These are phyloP conservation scores for Fusarium hostae DNA, from an alignment of 2,329 filamentous ascomycete genomes.

Conservation along the genomic window DNA sequence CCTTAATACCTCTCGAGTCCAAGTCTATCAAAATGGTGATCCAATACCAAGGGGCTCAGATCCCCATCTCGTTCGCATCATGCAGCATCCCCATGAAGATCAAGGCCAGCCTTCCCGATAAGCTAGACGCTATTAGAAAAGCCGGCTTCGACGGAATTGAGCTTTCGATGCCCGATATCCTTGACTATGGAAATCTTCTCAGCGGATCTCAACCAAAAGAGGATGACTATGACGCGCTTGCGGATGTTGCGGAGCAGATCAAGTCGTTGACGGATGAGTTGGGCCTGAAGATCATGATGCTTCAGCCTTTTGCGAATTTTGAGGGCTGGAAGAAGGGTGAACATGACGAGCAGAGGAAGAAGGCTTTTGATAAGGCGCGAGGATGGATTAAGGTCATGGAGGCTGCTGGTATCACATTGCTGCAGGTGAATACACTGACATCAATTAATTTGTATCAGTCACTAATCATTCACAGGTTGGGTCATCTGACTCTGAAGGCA, in stretches of 20 bases:
- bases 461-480: constrained; percentile 57
- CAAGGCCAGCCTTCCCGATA: constrained; percentile 65
- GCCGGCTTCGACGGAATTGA: constrained; percentile 77
- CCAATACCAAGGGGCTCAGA: neutral
- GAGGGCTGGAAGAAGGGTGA: constrained; percentile 73
- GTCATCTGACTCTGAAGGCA: constrained; percentile 71
- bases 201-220: constrained; percentile 62
- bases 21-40: constrained; percentile 6
- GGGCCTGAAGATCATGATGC: constrained; percentile 71
- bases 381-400: constrained; percentile 80
- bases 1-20: too few relatives aligned
- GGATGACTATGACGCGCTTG: constrained; percentile 69
- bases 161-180: constrained; percentile 78
- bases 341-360: constrained; percentile 64
- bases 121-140: constrained; percentile 70
- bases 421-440: too few relatives aligned
- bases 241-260: constrained; percentile 64
- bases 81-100: constrained; percentile 62
- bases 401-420: constrained; percentile 73
- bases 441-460: too few relatives aligned
- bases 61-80: constrained; percentile 58
- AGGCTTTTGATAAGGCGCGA: constrained; percentile 70
- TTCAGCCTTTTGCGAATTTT: constrained; percentile 82
- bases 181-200: constrained; percentile 66
- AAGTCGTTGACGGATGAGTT: constrained; percentile 64